Base-by-base conservation (phyloP, 2,329 filamentous ascomycete species). In the Rosellinia necatrix region DNA sequence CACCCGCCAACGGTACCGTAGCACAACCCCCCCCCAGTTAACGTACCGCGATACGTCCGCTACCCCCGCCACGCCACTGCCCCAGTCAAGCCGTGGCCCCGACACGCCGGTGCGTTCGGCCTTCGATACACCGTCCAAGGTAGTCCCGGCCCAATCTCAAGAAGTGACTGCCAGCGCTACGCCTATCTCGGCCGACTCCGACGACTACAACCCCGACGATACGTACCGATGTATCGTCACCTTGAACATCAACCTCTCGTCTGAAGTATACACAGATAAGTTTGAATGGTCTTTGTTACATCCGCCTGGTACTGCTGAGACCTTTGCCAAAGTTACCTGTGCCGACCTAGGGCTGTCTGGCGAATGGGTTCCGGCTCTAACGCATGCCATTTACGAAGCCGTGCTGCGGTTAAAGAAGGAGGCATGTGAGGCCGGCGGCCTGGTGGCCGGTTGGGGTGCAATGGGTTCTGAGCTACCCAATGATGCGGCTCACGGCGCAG, bases 211-310 rank as follows among this genome's bases (percentile, higher is more conserved):
- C 70, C 92, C 91, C 3, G 92, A 97, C 70, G 93, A 97, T 72
- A 92, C 91, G 2, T 97, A 97, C 74, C 87, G 94, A 44, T 97
- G 94, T 71, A 89, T 97, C 66, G 87, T 99, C 64, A 90, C 86
- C 40, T 79, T 99, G 40, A 96, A 90, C 70, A 90, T 99, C 68
- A 97, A 96, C 69, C 81, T 97, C 19, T 87, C 92, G 49, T 96
- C 96, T 53, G 87, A 90, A 65, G 82, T 97, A 10, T 97, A 97
- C 73, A 96, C 91, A 3, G 94, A 99, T 79, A 96, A 92, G 69
- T 97, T 99, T 62, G 93, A 97, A 72, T 97, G 93, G 93, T 97
- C 93, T 4, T 78, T 99, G 17, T 80, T 96, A 15, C 92, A 97
- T 68, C 92, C 92, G 2, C 89, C 92, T 1, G 93, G 93, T 19